phyloP scores from a whole-genome alignment of 2,329 filamentous ascomycete genomes.

The Tolypocladium paradoxum region DNA sequence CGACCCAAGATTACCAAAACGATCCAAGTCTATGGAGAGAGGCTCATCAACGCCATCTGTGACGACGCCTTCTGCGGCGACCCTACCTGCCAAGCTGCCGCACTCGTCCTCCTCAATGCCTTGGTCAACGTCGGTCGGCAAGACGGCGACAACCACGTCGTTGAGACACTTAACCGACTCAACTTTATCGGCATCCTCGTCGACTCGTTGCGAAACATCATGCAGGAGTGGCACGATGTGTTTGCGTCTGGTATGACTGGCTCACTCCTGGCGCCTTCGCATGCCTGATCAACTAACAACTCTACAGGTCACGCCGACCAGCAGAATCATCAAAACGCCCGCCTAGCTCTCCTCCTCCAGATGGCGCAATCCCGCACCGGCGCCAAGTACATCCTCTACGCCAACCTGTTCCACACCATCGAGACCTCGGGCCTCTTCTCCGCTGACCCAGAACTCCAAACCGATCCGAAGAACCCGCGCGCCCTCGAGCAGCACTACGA shows the following conservation, averaged over 20 bases:
- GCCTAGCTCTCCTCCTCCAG: conserved; percentile 71
- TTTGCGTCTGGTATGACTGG: conserved; percentile 39
- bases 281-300: not conserved
- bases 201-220: conserved; percentile 71
- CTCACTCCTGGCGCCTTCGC: not conserved
- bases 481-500: conserved; percentile 75
- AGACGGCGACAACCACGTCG: conserved; percentile 62
- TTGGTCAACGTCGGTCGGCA: conserved; percentile 63
- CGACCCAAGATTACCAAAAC: conserved; percentile 60
- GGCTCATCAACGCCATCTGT: conserved; percentile 75
- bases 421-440: conserved; percentile 77
- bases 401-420: conserved; percentile 73
- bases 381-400: conserved; percentile 77
- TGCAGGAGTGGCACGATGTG: conserved; percentile 57
- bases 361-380: conserved; percentile 77
- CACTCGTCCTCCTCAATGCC: conserved; percentile 72
- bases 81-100: conserved; percentile 70
- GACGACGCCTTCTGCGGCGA: conserved; percentile 88
- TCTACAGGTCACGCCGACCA: conserved; percentile 28
- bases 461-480: conserved; percentile 57
- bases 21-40: conserved; percentile 57
- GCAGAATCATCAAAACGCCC: conserved; percentile 52
- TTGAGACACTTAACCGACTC: conserved; percentile 69
- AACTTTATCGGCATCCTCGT: conserved; percentile 90
- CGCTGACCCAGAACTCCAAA: conserved; percentile 84